These are phyloP conservation scores for Chondrostereum purpureum DNA, from an alignment of 1,284 basidiomycete species.

Conservation along the genomic window DNA sequence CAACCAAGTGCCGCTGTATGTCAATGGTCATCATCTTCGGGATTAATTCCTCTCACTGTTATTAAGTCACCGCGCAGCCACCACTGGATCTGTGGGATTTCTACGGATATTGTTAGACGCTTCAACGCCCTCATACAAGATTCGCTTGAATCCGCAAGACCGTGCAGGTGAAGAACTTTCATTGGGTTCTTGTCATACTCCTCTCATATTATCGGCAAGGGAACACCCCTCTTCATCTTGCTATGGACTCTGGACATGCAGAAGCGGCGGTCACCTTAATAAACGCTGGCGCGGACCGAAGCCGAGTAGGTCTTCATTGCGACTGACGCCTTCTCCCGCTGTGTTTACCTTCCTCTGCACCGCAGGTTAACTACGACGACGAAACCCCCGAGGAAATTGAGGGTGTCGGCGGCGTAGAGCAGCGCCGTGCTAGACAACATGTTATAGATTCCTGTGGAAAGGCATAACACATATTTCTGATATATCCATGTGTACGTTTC, in stretches of 20 bases:
- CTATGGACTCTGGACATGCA: conserved; percentile 91
- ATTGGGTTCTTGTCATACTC: conserved; percentile 8
- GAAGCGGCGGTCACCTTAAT: conserved; percentile 85
- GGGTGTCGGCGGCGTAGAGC: conserved; percentile 84
- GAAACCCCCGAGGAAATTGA: conserved; percentile 79
- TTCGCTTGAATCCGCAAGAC: conserved; percentile 82
- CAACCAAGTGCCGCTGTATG: conserved; percentile 83
- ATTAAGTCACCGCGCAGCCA: conserved; percentile 84
- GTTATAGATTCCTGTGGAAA: conserved; percentile 66
- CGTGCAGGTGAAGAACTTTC: conserved; percentile 58
- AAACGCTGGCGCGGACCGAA: conserved; percentile 88
- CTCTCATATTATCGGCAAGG: conserved; percentile 37
- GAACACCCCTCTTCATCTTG: conserved; percentile 93
- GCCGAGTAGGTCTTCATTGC: conserved; percentile 70
- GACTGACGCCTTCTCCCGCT: conserved; percentile 13
- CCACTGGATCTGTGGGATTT: conserved; percentile 86
- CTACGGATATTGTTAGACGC: conserved; percentile 74
- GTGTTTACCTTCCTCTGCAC: conserved; percentile 12
- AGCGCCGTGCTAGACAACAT: conserved; percentile 70
- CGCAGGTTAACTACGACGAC: conserved; percentile 76
- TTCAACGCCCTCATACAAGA: conserved; percentile 68
- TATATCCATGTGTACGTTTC: no score
- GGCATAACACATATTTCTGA: no score
- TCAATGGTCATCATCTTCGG: conserved; percentile 12
- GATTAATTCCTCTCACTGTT: conserved; percentile 18